Evolutionary conservation across 1,284 basidiomycete genomes (phyloP).

Genomic region (Xerocomus amazonicus): DNA sequence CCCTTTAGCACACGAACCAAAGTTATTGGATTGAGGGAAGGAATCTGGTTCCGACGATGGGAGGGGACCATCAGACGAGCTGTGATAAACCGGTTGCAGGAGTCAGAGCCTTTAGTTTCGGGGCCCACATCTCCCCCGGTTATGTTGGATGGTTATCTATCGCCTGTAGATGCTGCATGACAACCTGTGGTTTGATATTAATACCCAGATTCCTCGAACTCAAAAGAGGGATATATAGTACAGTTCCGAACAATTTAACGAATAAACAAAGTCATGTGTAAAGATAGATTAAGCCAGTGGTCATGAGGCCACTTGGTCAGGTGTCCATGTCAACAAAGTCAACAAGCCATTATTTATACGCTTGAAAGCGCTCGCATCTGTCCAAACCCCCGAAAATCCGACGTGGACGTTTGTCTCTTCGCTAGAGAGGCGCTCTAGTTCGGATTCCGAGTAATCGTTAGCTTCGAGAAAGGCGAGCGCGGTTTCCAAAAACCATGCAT

Average conservation of each 20-base stretch:
- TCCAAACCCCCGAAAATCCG: constrained; percentile 30
- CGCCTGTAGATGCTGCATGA: not conserved
- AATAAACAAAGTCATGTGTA: constrained; percentile 20
- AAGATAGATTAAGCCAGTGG: not conserved
- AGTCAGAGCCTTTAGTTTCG: constrained; percentile 26
- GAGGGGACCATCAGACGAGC: constrained; percentile 60
- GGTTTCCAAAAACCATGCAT: constrained; percentile 95
- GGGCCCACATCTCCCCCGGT: constrained; percentile 17
- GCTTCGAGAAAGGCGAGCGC: constrained; percentile 83
- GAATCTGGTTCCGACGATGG: constrained; percentile 76
- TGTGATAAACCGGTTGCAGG: constrained; percentile 37
- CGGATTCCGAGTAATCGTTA: constrained; percentile 50
- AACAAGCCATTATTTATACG: constrained; percentile 9
- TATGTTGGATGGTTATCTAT: constrained; percentile 35
- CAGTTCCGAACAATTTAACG: constrained; percentile 13
- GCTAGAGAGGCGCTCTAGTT: constrained; percentile 19
- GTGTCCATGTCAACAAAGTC: not conserved
- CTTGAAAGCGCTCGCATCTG: constrained; percentile 24
- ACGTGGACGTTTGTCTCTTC: constrained; percentile 13
- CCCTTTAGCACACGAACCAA: constrained; percentile 34
- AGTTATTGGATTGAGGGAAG: constrained; percentile 60
- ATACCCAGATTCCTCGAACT: not conserved
- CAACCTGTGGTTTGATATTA: not conserved
- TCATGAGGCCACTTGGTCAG: not conserved
- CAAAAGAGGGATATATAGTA: constrained; percentile 6